Percentiles rank a stretch among this genome's conserved stretches.
Evolutionary conservation across 2,329 filamentous ascomycete species (phyloP).

Genomic region (Clonostachys rosea): DNA sequence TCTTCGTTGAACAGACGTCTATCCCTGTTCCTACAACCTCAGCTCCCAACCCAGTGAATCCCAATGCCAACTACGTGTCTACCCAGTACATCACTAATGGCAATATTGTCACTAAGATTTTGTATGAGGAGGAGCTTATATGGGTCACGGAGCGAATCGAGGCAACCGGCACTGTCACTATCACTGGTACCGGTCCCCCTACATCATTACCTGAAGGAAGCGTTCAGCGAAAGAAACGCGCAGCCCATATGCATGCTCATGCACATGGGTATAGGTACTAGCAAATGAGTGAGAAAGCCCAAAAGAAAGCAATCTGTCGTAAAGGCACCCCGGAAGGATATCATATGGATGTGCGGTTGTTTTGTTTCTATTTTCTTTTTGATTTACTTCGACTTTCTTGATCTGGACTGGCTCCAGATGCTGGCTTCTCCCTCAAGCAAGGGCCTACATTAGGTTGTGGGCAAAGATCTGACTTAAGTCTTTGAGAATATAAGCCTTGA

Average conservation of each 20-base stretch:
- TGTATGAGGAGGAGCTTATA: constrained; percentile 51
- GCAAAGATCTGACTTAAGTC: too few relatives aligned
- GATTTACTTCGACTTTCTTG: constrained; percentile 6
- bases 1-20: not conserved
- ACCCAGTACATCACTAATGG: constrained; percentile 49
- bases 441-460: constrained; percentile 22
- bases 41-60: constrained; percentile 19
- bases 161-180: constrained; percentile 32
- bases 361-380: constrained; percentile 8
- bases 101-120: constrained; percentile 47
- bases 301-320: too few relatives aligned
- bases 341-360: too few relatives aligned
- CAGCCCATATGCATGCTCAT: too few relatives aligned
- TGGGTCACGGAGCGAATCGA: constrained; percentile 43
- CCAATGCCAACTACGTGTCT: constrained; percentile 31
- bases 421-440: constrained; percentile 5
- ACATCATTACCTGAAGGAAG: constrained; percentile 3
- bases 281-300: too few relatives aligned
- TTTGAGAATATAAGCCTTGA: constrained; percentile 22
- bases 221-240: not conserved
- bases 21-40: constrained; percentile 2
- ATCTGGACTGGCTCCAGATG: constrained; percentile 30
- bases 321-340: too few relatives aligned
- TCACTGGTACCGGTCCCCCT: constrained; percentile 15
- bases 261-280: too few relatives aligned